Evolutionary conservation across 23 red algal genomes (phyloP).

Genomic region (Gracilaria caudata): DNA sequence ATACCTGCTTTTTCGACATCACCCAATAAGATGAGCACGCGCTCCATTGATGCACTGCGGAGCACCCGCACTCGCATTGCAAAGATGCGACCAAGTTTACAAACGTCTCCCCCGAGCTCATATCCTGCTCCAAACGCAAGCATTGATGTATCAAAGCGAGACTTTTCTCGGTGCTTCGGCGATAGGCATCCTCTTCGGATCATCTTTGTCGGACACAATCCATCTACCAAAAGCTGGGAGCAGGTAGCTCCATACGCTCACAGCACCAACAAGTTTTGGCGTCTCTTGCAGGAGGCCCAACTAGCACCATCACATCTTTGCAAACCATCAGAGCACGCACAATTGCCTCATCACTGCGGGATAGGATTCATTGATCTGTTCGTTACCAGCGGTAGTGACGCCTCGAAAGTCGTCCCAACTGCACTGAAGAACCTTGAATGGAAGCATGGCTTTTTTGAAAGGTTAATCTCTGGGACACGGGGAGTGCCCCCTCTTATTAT

Average conservation of each 20-base stretch:
- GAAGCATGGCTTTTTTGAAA: conserved; percentile 19
- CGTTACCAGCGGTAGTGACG: conserved; percentile 62
- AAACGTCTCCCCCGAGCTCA: not conserved
- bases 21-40: not conserved
- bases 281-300: conserved; percentile 38
- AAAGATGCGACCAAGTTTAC: not conserved
- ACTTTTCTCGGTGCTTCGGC: conserved; percentile 58
- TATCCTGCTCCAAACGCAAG: not conserved
- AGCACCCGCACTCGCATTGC: conserved; percentile 48
- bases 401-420: conserved; percentile 33
- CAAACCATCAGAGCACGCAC: conserved; percentile 2
- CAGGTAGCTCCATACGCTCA: conserved; percentile 66
- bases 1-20: not conserved
- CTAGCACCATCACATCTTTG: conserved; percentile 44
- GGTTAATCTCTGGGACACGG: conserved; percentile 28
- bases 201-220: conserved; percentile 75
- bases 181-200: conserved; percentile 65
- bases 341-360: conserved; percentile 34
- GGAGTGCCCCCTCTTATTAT: conserved; percentile 19
- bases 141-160: not conserved
- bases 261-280: conserved; percentile 62
- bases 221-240: conserved; percentile 57
- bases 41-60: conserved; percentile 32
- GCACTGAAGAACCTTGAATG: conserved; percentile 17
- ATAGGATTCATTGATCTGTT: conserved; percentile 69